These are phyloP conservation scores for Tylopilus balloui DNA, from an alignment of 768 basidiomycete genomes.

Conservation along the genomic window DNA sequence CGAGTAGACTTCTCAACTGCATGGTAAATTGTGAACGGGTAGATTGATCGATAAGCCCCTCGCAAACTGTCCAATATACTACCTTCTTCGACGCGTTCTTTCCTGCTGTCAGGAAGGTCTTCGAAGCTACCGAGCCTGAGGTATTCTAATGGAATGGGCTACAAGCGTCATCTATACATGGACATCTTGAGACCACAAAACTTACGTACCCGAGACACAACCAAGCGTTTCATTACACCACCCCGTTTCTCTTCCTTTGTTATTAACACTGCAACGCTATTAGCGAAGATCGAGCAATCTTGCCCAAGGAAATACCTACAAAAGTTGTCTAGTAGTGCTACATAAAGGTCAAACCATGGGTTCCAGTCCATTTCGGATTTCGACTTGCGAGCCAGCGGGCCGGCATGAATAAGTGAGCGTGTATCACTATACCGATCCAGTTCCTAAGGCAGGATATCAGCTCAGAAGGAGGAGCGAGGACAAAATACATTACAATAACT, in stretches of 20 bases:
- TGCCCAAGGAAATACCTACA: slow-evolving; percentile 40
- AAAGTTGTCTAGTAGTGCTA: slow-evolving; percentile 72
- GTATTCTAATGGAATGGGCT: slow-evolving; percentile 81
- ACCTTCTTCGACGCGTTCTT: slow-evolving; percentile 57
- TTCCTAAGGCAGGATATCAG: slow-evolving; percentile 47
- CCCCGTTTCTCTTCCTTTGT: slow-evolving; percentile 58
- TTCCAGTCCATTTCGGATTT: slow-evolving; percentile 63
- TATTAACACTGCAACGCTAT: slow-evolving; percentile 49
- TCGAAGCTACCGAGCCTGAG: slow-evolving; percentile 68
- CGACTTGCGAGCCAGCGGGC: slow-evolving; percentile 55
- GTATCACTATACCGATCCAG: slow-evolving; percentile 77
- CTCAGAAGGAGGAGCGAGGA: not conserved
- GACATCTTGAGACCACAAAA: not conserved
- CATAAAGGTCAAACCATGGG: slow-evolving; percentile 66
- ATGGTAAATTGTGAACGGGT: slow-evolving; percentile 77
- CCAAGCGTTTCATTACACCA: slow-evolving; percentile 43
- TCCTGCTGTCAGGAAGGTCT: slow-evolving; percentile 54
- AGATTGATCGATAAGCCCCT: slow-evolving; percentile 51
- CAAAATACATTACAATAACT: slow-evolving; percentile 57
- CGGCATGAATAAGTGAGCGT: slow-evolving; percentile 65
- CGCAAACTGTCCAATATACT: slow-evolving; percentile 52
- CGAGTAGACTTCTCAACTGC: slow-evolving; percentile 51
- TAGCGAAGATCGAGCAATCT: not conserved
- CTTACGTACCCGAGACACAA: slow-evolving; percentile 61
- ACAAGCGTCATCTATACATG: slow-evolving; percentile 9